phyloP scores from a whole-genome alignment of 1,284 basidiomycete genomes.

The Xerocomus amazonicus region DNA sequence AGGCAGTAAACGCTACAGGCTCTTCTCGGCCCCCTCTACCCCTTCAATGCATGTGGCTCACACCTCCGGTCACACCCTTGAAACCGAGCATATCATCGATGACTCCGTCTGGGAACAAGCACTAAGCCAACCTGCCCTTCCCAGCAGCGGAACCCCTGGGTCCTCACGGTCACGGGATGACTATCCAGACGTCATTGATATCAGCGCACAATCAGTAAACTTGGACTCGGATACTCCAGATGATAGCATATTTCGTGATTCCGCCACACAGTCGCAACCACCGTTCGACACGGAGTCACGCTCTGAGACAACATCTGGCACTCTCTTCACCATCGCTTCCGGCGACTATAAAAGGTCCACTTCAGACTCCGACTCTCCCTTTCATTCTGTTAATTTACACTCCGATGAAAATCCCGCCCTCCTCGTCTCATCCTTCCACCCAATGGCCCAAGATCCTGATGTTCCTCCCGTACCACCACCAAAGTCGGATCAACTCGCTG shows the following conservation, averaged over 20 bases:
- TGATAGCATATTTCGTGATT: not conserved
- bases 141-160: not conserved
- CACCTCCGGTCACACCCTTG: not conserved
- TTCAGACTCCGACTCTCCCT: conserved; percentile 14
- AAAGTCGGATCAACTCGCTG: conserved; percentile 19
- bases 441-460: conserved; percentile 14
- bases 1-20: conserved; percentile 11
- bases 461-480: conserved; percentile 24
- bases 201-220: conserved; percentile 11
- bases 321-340: conserved; percentile 15
- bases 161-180: not conserved
- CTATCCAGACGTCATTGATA: conserved; percentile 24
- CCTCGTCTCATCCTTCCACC: not conserved
- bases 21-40: conserved; percentile 13
- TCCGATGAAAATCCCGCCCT: conserved; percentile 14
- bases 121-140: not conserved
- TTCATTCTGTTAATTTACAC: conserved; percentile 2
- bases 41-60: conserved; percentile 5
- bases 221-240: not conserved
- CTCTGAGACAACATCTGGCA: conserved; percentile 24
- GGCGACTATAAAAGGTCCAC: not conserved
- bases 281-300: conserved; percentile 6
- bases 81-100: not conserved
- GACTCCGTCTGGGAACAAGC: not conserved
- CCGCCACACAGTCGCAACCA: conserved; percentile 5